Conservation (phyloP, 495 filamentous ascomycete genomes). For the Rhizodiscina lignyota region DNA sequence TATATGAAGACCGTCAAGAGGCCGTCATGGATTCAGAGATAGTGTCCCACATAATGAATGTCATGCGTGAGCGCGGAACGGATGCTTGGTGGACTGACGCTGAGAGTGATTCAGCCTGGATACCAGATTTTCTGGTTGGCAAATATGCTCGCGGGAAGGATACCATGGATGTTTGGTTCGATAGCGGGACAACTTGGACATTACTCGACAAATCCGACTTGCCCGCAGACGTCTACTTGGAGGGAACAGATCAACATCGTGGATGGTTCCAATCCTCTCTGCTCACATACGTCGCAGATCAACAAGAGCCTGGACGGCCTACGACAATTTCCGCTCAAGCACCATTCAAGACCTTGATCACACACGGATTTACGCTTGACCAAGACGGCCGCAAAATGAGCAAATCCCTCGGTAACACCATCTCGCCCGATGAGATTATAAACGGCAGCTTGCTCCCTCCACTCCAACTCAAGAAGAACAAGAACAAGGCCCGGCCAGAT, state of each 20-base stretch:
- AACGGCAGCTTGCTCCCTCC: slow-evolving; percentile 54
- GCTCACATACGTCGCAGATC: slow-evolving; percentile 61
- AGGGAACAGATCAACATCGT: slow-evolving; percentile 89
- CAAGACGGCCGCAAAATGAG: slow-evolving; percentile 90
- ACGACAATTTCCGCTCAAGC: slow-evolving; percentile 23
- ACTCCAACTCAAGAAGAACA: slow-evolving; percentile 35
- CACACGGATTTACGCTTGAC: slow-evolving; percentile 89
- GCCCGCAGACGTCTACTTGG: slow-evolving; percentile 75
- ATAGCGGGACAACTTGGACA: slow-evolving; percentile 93
- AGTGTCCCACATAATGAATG: slow-evolving; percentile 68
- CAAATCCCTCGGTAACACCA: slow-evolving; percentile 86
- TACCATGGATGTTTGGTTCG: slow-evolving; percentile 99
- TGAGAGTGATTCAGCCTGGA: slow-evolving; percentile 56
- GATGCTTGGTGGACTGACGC: slow-evolving; percentile 90
- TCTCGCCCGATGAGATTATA: slow-evolving; percentile 70
- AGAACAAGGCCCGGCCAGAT: slow-evolving; percentile 29
- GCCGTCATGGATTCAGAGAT: slow-evolving; percentile 62
- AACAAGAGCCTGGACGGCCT: slow-evolving; percentile 17
- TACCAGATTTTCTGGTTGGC: slow-evolving; percentile 36
- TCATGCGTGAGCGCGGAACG: slow-evolving; percentile 59
- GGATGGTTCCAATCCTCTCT: slow-evolving; percentile 99
- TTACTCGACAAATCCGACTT: slow-evolving; percentile 30
- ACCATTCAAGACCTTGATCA: slow-evolving; percentile 76
- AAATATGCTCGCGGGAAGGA: slow-evolving; percentile 65
- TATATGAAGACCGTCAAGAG: slow-evolving; percentile 32